Conservation (phyloP, 2,329 filamentous ascomycete species). For the Penicillium sp. region DNA sequence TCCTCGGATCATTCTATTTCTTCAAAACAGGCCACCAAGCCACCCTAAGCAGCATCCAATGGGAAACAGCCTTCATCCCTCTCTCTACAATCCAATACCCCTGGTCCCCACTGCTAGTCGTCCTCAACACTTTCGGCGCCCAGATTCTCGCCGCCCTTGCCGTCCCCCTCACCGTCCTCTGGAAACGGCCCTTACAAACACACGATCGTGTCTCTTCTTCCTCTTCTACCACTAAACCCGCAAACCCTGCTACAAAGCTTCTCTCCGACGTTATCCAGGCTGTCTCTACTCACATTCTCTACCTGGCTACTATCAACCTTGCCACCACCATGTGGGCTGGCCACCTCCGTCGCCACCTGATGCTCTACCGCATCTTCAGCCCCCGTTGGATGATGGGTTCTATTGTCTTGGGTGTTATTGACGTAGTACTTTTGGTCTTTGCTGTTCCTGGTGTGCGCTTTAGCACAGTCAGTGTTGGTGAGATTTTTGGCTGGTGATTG, state of each 20-base stretch:
- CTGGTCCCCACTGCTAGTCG: constrained; percentile 79
- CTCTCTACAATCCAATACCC: constrained; percentile 81
- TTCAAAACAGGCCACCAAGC: constrained; percentile 99
- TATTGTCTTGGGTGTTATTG: constrained; percentile 70
- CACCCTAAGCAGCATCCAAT: constrained; percentile 82
- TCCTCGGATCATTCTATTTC: constrained; percentile 92
- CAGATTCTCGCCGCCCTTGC: constrained; percentile 80
- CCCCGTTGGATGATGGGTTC: constrained; percentile 87
- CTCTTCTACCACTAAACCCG: constrained; percentile 15
- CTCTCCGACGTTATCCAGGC: constrained; percentile 70
- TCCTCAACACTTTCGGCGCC: constrained; percentile 83
- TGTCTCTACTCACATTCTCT: constrained; percentile 73
- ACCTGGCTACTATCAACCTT: constrained; percentile 78
- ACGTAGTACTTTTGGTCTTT: constrained; percentile 70
- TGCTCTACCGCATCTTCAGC: constrained; percentile 93
- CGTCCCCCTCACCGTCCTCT: constrained; percentile 79
- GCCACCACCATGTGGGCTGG: constrained; percentile 91
- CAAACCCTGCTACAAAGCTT: constrained; percentile 42
- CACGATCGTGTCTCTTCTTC: constrained; percentile 45
- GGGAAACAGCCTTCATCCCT: constrained; percentile 93
- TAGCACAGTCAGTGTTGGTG: constrained; percentile 75
- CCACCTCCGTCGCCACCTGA: constrained; percentile 83
- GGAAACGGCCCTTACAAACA: constrained; percentile 82
- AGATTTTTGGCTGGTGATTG: constrained; percentile 78
- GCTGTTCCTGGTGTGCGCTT: constrained; percentile 72